Evolutionary conservation across 805 yeast genomes (phyloP).

Genomic region (Candida peoriensis): DNA sequence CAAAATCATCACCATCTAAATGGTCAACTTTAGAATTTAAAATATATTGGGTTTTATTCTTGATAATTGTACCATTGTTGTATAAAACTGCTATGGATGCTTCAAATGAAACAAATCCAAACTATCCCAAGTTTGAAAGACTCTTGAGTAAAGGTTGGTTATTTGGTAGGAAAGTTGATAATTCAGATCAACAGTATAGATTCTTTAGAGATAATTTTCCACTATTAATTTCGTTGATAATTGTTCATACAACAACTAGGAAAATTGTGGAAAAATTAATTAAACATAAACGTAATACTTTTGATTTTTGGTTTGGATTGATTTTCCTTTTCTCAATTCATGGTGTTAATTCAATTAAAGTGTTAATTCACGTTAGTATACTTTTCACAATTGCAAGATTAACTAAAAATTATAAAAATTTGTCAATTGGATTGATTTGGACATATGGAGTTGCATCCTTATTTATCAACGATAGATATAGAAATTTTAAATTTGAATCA

Average conservation of each 20-base stretch:
- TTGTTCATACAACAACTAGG: conserved; percentile 51
- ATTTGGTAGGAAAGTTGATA: conserved; percentile 85
- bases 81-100: conserved; percentile 77
- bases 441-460: conserved; percentile 70
- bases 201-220: conserved; percentile 81
- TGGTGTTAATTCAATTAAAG: conserved; percentile 67
- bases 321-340: conserved; percentile 68
- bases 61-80: conserved; percentile 76
- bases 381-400: conserved; percentile 46
- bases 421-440: conserved; percentile 57
- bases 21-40: conserved; percentile 80
- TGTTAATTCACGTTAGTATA: conserved; percentile 51
- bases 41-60: conserved; percentile 58
- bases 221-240: conserved; percentile 49
- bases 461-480: conserved; percentile 68
- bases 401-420: conserved; percentile 25
- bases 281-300: conserved; percentile 41
- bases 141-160: conserved; percentile 81
- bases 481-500: conserved; percentile 47
- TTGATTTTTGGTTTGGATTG: conserved; percentile 71
- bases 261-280: conserved; percentile 20
- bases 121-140: conserved; percentile 58
- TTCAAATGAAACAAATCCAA: conserved; percentile 67
- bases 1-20: conserved; percentile 33
- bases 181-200: conserved; percentile 84